Evolutionary conservation across 2,329 filamentous ascomycete genomes (phyloP), one percentile per base, ranked within the genome.

Genomic region (Sarocladium kiliense): DNA sequence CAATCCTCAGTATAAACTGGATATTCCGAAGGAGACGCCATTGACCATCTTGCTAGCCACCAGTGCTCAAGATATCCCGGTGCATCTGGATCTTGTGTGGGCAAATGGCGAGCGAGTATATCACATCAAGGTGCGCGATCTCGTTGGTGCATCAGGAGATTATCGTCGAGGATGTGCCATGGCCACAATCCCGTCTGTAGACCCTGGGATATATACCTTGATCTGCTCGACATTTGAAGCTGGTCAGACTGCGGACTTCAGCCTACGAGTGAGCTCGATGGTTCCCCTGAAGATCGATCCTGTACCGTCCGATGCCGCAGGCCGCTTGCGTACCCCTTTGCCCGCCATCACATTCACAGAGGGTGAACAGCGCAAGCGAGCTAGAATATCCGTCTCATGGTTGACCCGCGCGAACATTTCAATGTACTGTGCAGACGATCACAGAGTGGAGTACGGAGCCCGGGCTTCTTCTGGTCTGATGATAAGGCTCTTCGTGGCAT

Each of bases 201-300:
- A 85, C 37, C 74, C 82, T 1, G 93, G 93, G 0, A 78, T 78
- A 0, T 99, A 97, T 69, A 97, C 90, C 0, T 79, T 96, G 55
- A 87, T 97, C 6, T 93, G 88, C 66, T 96, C 91, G 2, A 96
- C 93, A 0, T 97, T 95, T 67, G 91, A 96, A 59, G 80, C 87
- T 0, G 87, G 87, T 9, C 89, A 95, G 65, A 75, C 83, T 1
- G 89, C 88, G 3, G 77, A 79, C 50, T 97, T 95, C 65, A 82
- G 79, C 1, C 76, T 99, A 9, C 82, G 85, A 56, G 78, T 97
- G n/a, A 85, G 86, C 47, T 86, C 87, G 32, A 82, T 79, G 54
- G 67, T 73, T 2, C 74, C 79, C 0, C 79, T 85, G 36, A 63
- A 69, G 1, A 66, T 95, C 4, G 74, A 73, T 7, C 79, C 81